Conservation (phyloP, 805 yeast genomes). For the Sugiyamaella floridensis region DNA sequence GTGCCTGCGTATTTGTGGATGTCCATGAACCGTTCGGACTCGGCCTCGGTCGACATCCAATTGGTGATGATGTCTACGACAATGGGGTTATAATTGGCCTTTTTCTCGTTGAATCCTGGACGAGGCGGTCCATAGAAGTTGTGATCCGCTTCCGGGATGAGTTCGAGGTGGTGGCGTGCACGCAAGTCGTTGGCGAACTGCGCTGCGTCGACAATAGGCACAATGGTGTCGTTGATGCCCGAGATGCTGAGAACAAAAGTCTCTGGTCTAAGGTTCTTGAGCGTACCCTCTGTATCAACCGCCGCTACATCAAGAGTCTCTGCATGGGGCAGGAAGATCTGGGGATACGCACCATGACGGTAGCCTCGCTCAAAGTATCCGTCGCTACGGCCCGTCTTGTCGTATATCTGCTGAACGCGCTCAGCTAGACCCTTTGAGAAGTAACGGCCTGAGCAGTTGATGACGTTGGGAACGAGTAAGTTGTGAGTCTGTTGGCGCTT, state of each 20-base stretch:
- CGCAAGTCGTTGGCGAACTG: conserved; percentile 51
- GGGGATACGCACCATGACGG: conserved; percentile 16
- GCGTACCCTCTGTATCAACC: conserved; percentile 5
- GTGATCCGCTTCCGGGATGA: conserved; percentile 72
- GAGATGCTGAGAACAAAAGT: conserved; percentile 59
- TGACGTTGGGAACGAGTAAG: conserved; percentile 49
- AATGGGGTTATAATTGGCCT: conserved; percentile 50
- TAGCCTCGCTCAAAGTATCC: conserved; percentile 30
- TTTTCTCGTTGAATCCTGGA: conserved; percentile 27
- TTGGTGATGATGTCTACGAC: conserved; percentile 46
- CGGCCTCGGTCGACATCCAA: conserved; percentile 41
- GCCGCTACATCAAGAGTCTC: conserved; percentile 7
- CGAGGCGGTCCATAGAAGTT: conserved; percentile 48
- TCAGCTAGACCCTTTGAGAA: conserved; percentile 25
- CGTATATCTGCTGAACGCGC: conserved; percentile 20
- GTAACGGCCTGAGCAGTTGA: conserved; percentile 71
- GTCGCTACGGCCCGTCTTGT: conserved; percentile 23
- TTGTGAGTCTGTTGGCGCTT: conserved; percentile 23
- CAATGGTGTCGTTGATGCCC: conserved; percentile 60
- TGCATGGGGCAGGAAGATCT: conserved; percentile 9
- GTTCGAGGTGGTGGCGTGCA: conserved; percentile 48
- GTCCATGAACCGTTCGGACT: conserved; percentile 46
- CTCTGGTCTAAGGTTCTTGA: conserved; percentile 22
- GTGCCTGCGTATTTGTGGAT: conserved; percentile 33
- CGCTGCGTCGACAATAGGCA: conserved; percentile 59